Conservation (phyloP, 2,329 filamentous ascomycete species). For the Canariomyces notabilis region DNA sequence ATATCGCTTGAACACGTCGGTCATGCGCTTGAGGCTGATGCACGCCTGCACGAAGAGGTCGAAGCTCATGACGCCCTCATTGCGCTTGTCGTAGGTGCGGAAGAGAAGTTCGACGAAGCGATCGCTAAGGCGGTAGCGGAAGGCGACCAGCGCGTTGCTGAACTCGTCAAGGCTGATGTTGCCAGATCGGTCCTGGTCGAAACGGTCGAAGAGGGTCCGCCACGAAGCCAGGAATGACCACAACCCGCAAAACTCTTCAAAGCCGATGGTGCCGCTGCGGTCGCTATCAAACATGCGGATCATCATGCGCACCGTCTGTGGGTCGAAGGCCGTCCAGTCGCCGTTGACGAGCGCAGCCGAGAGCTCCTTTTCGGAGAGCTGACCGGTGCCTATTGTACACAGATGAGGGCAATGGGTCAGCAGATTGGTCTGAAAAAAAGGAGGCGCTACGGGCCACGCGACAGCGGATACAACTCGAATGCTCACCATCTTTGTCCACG, state of each 20-base stretch:
- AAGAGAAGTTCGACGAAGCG: conserved; percentile 83
- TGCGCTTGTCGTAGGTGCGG: conserved; percentile 77
- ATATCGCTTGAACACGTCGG: conserved; percentile 98
- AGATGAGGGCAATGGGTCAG: neutral
- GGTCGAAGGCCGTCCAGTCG: conserved; percentile 89
- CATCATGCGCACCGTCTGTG: conserved; percentile 96
- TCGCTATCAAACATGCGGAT: conserved; percentile 99
- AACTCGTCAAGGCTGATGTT: conserved; percentile 86
- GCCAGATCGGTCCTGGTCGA: conserved; percentile 81
- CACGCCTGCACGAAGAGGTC: conserved; percentile 97
- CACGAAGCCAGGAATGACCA: conserved; percentile 96
- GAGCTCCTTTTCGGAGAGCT: conserved; percentile 81
- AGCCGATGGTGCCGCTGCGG: conserved; percentile 81
- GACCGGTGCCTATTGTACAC: conserved; percentile 68
- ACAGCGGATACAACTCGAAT: neutral
- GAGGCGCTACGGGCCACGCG: neutral
- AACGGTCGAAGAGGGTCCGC: conserved; percentile 91
- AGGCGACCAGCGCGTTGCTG: conserved; percentile 81
- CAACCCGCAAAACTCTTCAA: conserved; percentile 91
- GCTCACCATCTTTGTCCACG: conserved; percentile 76
- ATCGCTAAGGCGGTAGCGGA: conserved; percentile 84
- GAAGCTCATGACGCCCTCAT: conserved; percentile 73
- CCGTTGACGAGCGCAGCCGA: conserved; percentile 90
- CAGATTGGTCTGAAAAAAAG: neutral
- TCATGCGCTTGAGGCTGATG: conserved; percentile 96